Percentiles rank a stretch among this genome's conserved stretches.
phyloP scores from a whole-genome alignment of 441 rosid genomes.

The Pelargonium australe region DNA sequence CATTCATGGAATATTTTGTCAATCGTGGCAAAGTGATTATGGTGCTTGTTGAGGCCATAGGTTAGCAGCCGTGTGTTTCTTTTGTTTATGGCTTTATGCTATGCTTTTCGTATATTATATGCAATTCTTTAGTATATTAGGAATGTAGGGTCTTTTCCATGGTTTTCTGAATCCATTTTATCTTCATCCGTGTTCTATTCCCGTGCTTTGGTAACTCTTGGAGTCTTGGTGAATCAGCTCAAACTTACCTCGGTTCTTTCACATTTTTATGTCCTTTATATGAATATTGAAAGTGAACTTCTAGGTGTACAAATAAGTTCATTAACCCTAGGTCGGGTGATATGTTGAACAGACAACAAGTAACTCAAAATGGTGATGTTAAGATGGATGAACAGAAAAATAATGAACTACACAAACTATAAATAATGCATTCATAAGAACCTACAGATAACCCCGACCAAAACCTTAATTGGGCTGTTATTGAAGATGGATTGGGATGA shows the following conservation, averaged over 20 bases:
- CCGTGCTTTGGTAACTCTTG: not conserved
- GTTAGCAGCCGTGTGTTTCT: constrained; percentile 32
- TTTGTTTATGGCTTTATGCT: not conserved
- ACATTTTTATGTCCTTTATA: not conserved
- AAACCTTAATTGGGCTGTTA: not conserved
- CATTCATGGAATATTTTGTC: constrained; percentile 48
- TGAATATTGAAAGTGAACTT: too few relatives aligned
- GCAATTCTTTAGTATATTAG: not conserved
- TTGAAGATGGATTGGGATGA: not conserved
- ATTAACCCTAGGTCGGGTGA: not conserved
- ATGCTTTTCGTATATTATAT: not conserved
- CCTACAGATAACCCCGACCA: not conserved
- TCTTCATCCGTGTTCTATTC: not conserved
- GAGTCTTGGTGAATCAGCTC: not conserved
- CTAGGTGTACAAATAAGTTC: too few relatives aligned
- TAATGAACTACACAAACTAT: not conserved
- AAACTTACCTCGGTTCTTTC: not conserved
- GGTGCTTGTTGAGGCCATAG: constrained; percentile 83
- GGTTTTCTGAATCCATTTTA: not conserved
- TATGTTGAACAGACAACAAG: not conserved
- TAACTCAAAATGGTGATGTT: not conserved
- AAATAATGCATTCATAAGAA: not conserved
- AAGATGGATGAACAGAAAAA: not conserved
- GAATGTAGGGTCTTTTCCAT: not conserved
- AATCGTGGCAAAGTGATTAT: constrained; percentile 61